Evolutionary conservation across 73 alveolate species (phyloP).

Genomic region (Symbiodinium natans): DNA sequence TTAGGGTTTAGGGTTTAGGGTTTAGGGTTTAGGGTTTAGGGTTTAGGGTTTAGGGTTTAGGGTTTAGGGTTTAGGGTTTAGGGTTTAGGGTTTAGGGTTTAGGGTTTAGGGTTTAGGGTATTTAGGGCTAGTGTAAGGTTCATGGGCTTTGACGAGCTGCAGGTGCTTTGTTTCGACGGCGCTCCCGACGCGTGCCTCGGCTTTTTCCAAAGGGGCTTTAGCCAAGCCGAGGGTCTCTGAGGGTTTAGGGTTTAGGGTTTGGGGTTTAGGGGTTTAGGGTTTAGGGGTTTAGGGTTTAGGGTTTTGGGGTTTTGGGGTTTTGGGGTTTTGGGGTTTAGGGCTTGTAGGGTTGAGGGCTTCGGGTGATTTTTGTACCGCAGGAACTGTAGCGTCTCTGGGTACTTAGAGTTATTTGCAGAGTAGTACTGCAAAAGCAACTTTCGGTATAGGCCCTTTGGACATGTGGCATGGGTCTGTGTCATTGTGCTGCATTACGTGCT

Average conservation of each 20-base stretch:
- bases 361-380: background rate
- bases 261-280: background rate
- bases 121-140: too few species aligned
- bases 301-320: background rate
- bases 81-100: too few species aligned
- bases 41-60: too few species aligned
- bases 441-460: background rate
- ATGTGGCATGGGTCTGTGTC: too few species aligned
- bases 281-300: background rate
- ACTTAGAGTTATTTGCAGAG: background rate
- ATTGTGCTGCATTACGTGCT: too few species aligned
- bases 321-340: background rate
- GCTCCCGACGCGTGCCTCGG: background rate
- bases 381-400: background rate
- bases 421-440: too few species aligned
- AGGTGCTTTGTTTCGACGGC: background rate
- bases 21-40: too few species aligned
- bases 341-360: background rate
- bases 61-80: too few species aligned
- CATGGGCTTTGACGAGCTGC: too few species aligned
- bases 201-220: too few species aligned
- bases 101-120: too few species aligned
- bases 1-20: too few species aligned
- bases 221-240: background rate
- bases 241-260: background rate